phyloP scores from a whole-genome alignment of 2,329 filamentous ascomycete genomes.

The Fusarium sp. region DNA sequence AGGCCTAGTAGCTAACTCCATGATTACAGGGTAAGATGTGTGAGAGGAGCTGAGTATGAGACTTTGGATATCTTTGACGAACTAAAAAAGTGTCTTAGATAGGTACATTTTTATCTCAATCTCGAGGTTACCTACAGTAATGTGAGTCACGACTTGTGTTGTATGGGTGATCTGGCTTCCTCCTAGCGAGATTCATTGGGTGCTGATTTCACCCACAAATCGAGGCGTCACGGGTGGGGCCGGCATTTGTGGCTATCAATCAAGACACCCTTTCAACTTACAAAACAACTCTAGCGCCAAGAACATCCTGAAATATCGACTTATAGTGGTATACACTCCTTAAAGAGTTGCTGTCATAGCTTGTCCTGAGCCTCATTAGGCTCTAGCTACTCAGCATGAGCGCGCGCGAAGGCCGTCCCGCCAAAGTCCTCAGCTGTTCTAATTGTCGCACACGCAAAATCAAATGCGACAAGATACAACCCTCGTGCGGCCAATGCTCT shows the following conservation, averaged over 20 bases:
- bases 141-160: conserved; percentile 12
- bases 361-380: not conserved
- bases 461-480: conserved; percentile 67
- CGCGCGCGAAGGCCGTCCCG: conserved; percentile 24
- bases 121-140: conserved; percentile 3
- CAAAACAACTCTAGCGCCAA: conserved; percentile 3
- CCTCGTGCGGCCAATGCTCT: conserved; percentile 63
- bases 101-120: not conserved
- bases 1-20: conserved; percentile 32
- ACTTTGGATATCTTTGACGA: not conserved
- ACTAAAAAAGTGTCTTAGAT: not conserved
- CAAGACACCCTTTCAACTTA: conserved; percentile 1
- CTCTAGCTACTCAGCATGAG: conserved; percentile 33
- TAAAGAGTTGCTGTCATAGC: not conserved
- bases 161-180: not conserved
- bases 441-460: conserved; percentile 73
- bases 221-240: conserved; percentile 32
- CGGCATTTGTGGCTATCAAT: conserved; percentile 18
- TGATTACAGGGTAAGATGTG: conserved; percentile 23
- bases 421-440: conserved; percentile 63
- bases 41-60: not conserved
- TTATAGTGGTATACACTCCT: not conserved
- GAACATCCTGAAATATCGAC: not conserved
- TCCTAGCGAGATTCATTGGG: not conserved
- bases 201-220: conserved; percentile 21